These are phyloP conservation scores for Haberlea rhodopensis DNA, from an alignment of 257 asterid genomes.

Conservation along the genomic window DNA sequence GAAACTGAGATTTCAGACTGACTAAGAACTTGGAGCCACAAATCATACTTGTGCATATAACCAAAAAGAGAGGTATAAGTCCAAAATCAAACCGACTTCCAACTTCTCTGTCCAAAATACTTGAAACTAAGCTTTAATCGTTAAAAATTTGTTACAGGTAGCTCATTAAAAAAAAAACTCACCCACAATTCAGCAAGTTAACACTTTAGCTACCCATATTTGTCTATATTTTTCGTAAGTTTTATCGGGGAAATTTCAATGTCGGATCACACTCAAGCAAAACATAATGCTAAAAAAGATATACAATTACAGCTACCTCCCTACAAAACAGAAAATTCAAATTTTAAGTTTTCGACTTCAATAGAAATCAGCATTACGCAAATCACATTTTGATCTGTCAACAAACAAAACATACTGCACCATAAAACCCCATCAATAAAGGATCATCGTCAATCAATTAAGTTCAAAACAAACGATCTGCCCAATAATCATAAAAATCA, in stretches of 20 bases:
- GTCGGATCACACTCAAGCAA: not conserved
- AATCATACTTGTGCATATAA: not conserved
- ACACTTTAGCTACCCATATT: too few species aligned
- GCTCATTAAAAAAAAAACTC: not conserved
- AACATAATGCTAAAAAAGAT: not conserved
- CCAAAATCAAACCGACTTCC: not conserved
- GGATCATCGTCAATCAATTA: not conserved
- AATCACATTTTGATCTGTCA: not conserved
- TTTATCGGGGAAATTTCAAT: too few species aligned
- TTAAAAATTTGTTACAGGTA: not conserved
- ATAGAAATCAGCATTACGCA: not conserved
- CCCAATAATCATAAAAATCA: slow-evolving; percentile 1
- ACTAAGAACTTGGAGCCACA: not conserved
- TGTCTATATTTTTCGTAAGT: not conserved
- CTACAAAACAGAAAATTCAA: not conserved
- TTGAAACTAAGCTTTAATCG: not conserved
- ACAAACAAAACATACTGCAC: slow-evolving; percentile 16
- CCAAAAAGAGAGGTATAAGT: too few species aligned
- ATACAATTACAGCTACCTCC: not conserved
- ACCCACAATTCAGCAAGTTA: not conserved
- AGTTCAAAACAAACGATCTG: too few species aligned
- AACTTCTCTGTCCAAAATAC: not conserved
- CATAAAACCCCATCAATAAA: not conserved
- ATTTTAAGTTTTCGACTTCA: not conserved
- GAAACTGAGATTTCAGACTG: slow-evolving; percentile 2